Evolutionary conservation across 2,329 filamentous ascomycete species (phyloP), one percentile per base, ranked within the genome.

Genomic region (Trichoderma breve): DNA sequence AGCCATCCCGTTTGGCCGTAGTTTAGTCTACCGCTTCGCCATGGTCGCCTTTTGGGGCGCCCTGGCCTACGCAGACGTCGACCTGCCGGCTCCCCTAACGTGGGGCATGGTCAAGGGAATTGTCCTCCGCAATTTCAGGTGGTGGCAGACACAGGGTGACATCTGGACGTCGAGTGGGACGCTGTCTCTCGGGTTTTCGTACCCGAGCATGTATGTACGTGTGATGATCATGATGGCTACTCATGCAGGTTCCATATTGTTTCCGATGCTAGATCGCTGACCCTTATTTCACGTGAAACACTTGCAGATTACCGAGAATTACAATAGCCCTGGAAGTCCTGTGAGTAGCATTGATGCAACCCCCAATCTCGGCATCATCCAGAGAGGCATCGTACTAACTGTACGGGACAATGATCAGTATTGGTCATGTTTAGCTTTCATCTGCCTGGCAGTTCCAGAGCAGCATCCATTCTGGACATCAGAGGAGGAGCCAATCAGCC

Each of bases 11-110:
- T 95, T 94, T 75, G 93, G 93, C 4, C 88, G 93, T 62, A 93
- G 91, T 67, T 87, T 95, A 64, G 93, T 91, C 7, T 95, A 95
- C 79, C 88, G 92, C n/a, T 95, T 94, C 79, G 92, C 92, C 63
- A 94, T 94, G 90, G 90, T 91, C n/a, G 92, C 90, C 0, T 95
- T 95, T 82, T 95, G 92, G 92, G 90, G 91, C 14, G 91, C 92
- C 0, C 82, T 94, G 32, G 93, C 91, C 1, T 94, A 93, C 76
- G 92, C 92, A 4, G 90, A 90, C 74, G 90, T 94, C 65, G 91
- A 93, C 68, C 85, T 94, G 6, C 92, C 92, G 0, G 85, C 85
- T 8, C 92, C 92, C 0, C 82, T 95, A 68, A 92, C 90, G 3
- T 94, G 92, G 92, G 92, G 93, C 3, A 91, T 93, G 76, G 90